A percentile compares a stretch with the other conserved stretches of the same genome.
These are phyloP conservation scores for Hericium erinaceus DNA, from an alignment of 768 basidiomycete genomes.

Conservation along the genomic window DNA sequence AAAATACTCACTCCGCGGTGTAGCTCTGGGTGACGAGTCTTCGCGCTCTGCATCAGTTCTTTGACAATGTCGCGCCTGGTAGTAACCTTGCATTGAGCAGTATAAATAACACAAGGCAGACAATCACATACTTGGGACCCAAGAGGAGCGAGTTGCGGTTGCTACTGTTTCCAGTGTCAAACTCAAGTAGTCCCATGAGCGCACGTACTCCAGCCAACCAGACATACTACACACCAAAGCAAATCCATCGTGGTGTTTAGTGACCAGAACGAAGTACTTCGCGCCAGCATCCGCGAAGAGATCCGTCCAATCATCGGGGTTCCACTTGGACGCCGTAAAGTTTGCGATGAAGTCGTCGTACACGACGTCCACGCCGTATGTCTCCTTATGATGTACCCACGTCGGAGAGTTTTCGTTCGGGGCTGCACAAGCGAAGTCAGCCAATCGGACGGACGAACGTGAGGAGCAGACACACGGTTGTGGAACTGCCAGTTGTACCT, in stretches of 20 bases:
- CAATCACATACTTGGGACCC: constrained; percentile 29
- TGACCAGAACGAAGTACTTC: constrained; percentile 51
- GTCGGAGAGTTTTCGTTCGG: constrained; percentile 28
- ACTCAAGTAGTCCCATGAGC: constrained; percentile 14
- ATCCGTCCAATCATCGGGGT: constrained; percentile 46
- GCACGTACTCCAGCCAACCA: background rate
- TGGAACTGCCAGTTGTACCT: background rate
- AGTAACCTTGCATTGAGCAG: background rate
- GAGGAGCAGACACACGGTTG: background rate
- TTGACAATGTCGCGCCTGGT: background rate
- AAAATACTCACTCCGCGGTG: background rate
- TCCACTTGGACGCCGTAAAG: constrained; percentile 44
- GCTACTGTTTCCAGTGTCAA: constrained; percentile 46
- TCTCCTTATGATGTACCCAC: constrained; percentile 40
- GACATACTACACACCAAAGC: constrained; percentile 19
- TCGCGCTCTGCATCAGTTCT: background rate
- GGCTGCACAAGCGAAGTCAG: constrained; percentile 22
- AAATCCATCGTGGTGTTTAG: constrained; percentile 61
- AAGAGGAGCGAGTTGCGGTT: constrained; percentile 40
- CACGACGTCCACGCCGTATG: constrained; percentile 35
- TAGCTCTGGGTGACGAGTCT: background rate
- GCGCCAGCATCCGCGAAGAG: constrained; percentile 48
- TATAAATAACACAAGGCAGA: background rate
- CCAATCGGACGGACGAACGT: background rate
- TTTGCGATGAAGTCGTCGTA: constrained; percentile 53